Base-by-base conservation (phyloP, 768 basidiomycete species). In the Macrocybe gigantea region DNA sequence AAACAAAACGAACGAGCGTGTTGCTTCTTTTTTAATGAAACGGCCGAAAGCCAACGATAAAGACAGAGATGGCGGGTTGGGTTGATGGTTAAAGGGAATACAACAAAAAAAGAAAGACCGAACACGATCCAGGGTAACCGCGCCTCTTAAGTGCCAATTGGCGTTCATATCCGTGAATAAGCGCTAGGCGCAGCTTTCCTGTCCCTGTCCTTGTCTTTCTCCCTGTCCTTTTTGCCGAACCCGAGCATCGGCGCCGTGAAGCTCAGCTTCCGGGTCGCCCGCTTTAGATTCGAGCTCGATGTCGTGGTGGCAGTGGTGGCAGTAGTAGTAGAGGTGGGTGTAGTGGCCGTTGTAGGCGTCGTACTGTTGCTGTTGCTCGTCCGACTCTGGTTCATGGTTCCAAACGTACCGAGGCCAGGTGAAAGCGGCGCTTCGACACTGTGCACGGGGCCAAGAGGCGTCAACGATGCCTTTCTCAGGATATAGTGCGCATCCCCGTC, bases 231-330 rank as follows among this genome's bases (percentile, higher is more conserved):
- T 64, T 65, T 76, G 62, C 72, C 74, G 67, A 72, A 77, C 59
- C 72, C 73, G 52, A 87, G 77, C 42, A 80, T 78, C 42, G 82
- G 79, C 43, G 77, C 72, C 15, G 75, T 75, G 48, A 88, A 61
- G 60, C 87, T 89, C 64, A 89, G 63, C 67, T 89, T 88, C 47
- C 85, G 71, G 57, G 68, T 74, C 50, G 78, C 69, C 37, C 68
- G 66, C 57, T 67, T 77, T 48, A 66, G 51, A n/a, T 56, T 56
- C 9, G 57, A 48, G 38, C 47, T 55, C 13, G 56, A 48, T 15
- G 46, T 51, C 36, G 58, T 60, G 47, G 47, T 59, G 7, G 54
- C 49, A 30, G 58, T 54, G 48, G 54, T 56, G 36, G 47, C 50
- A 33, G 52, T 54, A 43, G 51, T 63, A 15, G 50, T 56, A 37